Evolutionary conservation across 2,329 filamentous ascomycete species (phyloP).

Genomic region (Anisogramma anomala): DNA sequence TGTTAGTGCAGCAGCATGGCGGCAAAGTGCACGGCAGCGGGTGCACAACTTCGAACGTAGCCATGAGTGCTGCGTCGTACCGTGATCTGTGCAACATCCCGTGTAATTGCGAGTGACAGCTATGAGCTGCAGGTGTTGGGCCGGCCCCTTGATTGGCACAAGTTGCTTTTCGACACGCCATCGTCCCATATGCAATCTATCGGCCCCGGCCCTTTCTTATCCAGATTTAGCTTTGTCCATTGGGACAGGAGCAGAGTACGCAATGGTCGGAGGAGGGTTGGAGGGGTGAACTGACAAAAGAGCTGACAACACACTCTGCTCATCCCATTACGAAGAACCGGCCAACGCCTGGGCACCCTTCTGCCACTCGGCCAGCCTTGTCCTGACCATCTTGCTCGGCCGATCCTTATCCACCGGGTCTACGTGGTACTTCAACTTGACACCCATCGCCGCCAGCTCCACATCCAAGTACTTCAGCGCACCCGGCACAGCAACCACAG

Average conservation of each 20-base stretch:
- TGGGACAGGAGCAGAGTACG: too few species aligned
- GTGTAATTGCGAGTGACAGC: background rate
- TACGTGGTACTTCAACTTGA: conserved; percentile 74
- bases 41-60: too few species aligned
- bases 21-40: too few species aligned
- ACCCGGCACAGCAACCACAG: conserved; percentile 82
- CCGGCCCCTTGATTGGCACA: background rate
- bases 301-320: too few species aligned
- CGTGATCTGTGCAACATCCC: too few species aligned
- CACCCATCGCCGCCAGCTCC: conserved; percentile 90
- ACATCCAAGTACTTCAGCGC: conserved; percentile 90
- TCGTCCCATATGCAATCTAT: background rate
- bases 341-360: conserved; percentile 9
- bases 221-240: too few species aligned
- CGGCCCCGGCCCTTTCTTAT: background rate
- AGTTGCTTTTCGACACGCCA: background rate
- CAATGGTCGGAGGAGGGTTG: too few species aligned
- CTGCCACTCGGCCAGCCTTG: conserved; percentile 12
- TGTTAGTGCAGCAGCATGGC: background rate
- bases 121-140: background rate
- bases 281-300: too few species aligned
- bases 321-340: conserved; percentile 7
- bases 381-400: conserved; percentile 26
- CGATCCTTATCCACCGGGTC: conserved; percentile 48
- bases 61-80: too few species aligned